Base-by-base conservation (phyloP, 2,329 filamentous ascomycete species). In the Sphaerulina musiva region DNA sequence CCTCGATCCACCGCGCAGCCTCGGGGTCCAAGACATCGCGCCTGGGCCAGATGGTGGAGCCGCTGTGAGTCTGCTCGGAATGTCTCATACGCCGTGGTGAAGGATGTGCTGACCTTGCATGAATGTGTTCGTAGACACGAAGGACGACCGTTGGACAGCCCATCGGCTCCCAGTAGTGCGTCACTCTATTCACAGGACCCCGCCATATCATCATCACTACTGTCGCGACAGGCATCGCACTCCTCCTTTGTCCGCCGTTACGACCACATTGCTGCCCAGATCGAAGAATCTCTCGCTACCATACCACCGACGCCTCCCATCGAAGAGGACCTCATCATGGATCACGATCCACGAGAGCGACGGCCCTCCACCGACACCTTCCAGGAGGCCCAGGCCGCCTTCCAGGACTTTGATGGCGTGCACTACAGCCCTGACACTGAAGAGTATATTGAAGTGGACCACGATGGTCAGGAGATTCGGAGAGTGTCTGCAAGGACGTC, bases 381-480 rank as follows among this genome's bases (percentile, higher is more conserved):
- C 54, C 82, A 85, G 32, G 82, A 87, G 66, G 81, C 81, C 14
- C 75, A 82, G 58, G 72, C 78, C 39, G 80, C 87, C 2, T 93
- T 92, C 73, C 80, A 82, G 41, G 87, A 91, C 67, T 93, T 93
- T 66, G 88, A 93, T 67, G 88, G 88, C 38, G 84, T 86, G 11
- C 87, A 92, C 66, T 89, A 83, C 67, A 78, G 81, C 29, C 80
- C 84, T 3, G 78, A 82, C 17, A 67, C 62, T 5, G 67, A 70
- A 14, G 67, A 70, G 49, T 66, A 62, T 51, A 61, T 69, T 11
- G 59, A 65, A 48, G 14, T 69, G 20, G 67, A 69, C 45, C 60
- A 65, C 46, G 51, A 66, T 34, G 67, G 67, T 34, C 66, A 70
- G 44, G 67, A 70, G 53, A 53, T 69, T 11, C 56, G 65, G 20